Base-by-base conservation (phyloP, 108 stramenopile genomes). In the Cylindrotheca closterium region DNA sequence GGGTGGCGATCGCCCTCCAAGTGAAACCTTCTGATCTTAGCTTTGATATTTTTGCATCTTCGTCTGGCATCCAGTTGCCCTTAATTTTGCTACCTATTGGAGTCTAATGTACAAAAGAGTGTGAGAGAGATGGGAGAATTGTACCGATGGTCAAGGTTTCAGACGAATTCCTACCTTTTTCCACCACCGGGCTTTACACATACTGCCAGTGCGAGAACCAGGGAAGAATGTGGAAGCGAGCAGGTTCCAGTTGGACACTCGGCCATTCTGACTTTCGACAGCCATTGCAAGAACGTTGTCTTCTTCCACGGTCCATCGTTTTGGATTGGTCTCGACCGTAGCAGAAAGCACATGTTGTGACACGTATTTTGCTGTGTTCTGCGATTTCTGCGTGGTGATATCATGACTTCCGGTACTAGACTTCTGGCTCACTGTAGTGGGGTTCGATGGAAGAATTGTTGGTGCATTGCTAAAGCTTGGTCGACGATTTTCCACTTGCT, bases 151-250 rank as follows among this genome's bases (percentile, higher is more conserved):
- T 7, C 7, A 15, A 42, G 15, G 10, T 15, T 42, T 42, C 15
- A 15, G 37, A 42, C 7, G 15, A 42, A 10, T 42, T 42, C 37
- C 37, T 23, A 68, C 59, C 73, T 83, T 97, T 42, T 90, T 94
- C n/a, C n/a, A n/a, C 94, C 94, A 97, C 27, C 96, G 87, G 55
- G 87, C 80, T 60, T 89, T 85, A 80, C 94, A 96, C 76, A 96
- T 94, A 34, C 81, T 72, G 22, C 73, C 90, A 17, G 80, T 63
- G n/a, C 96, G 68, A 24, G 71, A 37, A 51, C 67, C 50, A 34
- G 70, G 53, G 62, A 91, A 82, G 47, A 61, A 63, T 15, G 46
- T 51, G 23, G 26, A 8, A 7, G 78, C 58, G 46, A 79, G 74
- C 18, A 51, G 29, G 8, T 26, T 53, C 73, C 78, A 79, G 25